Evolutionary conservation across 192 early-diverging fungal genomes (phyloP).

Genomic region (Geranomyces michiganensis): DNA sequence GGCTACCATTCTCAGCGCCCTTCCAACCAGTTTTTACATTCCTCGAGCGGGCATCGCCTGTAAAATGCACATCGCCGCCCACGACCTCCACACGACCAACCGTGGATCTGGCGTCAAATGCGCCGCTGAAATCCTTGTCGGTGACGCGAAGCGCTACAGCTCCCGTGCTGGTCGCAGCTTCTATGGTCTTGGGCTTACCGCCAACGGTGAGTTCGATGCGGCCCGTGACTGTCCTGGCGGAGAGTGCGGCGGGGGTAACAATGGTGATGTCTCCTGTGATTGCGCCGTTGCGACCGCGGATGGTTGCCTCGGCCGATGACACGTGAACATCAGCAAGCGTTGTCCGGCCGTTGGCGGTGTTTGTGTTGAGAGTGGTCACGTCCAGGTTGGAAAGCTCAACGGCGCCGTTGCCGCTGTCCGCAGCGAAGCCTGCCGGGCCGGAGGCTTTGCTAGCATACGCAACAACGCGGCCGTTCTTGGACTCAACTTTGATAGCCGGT

Average conservation of each 20-base stretch:
- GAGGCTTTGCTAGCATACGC: too few relatives aligned
- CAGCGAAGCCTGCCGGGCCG: background rate
- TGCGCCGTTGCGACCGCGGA: background rate
- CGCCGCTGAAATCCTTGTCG: background rate
- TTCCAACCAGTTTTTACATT: background rate
- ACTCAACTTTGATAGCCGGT: background rate
- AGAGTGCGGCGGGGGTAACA: background rate
- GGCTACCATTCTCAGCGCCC: background rate
- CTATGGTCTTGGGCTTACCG: background rate
- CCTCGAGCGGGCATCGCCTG: background rate
- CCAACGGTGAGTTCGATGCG: background rate
- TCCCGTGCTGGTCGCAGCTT: background rate
- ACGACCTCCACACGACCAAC: background rate
- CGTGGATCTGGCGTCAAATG: background rate
- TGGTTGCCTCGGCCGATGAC: too few relatives aligned
- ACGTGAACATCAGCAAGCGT: too few relatives aligned
- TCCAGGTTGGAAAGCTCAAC: too few relatives aligned
- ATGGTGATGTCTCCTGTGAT: background rate
- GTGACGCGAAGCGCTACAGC: background rate
- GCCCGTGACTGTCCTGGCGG: background rate
- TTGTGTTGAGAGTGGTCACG: too few relatives aligned
- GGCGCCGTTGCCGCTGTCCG: background rate
- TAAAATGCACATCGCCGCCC: conserved; percentile 3
- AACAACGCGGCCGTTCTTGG: background rate
- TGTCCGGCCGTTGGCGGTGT: too few relatives aligned